A percentile compares a stretch with the other conserved stretches of the same genome.
Evolutionary conservation across 73 alveolate species (phyloP).

Genomic region (Paramecium sonneborni): DNA sequence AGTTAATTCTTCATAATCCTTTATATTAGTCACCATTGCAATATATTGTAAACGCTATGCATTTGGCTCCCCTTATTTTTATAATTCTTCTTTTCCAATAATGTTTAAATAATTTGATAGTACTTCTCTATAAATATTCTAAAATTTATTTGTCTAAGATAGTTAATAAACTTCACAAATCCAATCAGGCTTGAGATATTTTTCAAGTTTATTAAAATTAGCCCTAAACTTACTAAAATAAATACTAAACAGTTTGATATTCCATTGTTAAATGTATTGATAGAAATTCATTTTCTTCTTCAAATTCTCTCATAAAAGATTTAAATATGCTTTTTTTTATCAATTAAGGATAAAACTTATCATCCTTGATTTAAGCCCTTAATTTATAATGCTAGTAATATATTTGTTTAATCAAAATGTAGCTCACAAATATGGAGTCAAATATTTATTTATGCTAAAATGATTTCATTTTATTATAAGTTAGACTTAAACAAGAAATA

Average conservation of each 20-base stretch:
- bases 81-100: not conserved
- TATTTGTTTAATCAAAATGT: not conserved
- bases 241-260: not conserved
- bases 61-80: not conserved
- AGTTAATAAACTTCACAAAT: not conserved
- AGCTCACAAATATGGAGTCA: not conserved
- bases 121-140: not conserved
- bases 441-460: not conserved
- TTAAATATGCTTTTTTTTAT: not conserved
- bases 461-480: not conserved
- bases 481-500: not conserved
- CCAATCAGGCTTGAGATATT: not conserved
- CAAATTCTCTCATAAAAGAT: not conserved
- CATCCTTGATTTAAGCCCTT: not conserved
- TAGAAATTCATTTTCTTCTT: not conserved
- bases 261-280: not conserved
- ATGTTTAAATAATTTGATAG: not conserved
- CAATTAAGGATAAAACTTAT: not conserved
- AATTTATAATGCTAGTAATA: not conserved
- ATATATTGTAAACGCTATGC: too few relatives aligned
- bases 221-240: not conserved
- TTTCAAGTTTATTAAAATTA: not conserved
- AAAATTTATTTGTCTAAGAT: not conserved
- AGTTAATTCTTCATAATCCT: not conserved
- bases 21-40: not conserved